These are phyloP conservation scores for Lycium barbarum DNA, from an alignment of 257 asterid genomes.

Conservation along the genomic window DNA sequence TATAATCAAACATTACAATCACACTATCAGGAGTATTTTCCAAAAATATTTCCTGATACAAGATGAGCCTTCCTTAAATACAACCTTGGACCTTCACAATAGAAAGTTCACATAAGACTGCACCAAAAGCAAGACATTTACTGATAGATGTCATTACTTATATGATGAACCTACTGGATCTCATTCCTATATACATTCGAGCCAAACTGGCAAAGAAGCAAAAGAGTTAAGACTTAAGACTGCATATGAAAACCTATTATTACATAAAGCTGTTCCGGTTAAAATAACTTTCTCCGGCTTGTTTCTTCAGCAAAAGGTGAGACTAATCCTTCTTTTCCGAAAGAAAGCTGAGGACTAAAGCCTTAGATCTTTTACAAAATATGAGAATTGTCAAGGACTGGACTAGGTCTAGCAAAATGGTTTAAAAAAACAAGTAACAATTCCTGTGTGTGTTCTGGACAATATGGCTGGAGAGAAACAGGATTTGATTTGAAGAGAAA, in stretches of 20 bases:
- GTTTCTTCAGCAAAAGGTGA: conserved; percentile 19
- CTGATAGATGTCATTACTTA: conserved; percentile 2
- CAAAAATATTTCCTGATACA: conserved; percentile 11
- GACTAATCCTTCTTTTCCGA: neutral
- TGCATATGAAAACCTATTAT: conserved; percentile 5
- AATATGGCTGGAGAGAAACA: too few relatives aligned
- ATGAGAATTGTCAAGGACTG: neutral
- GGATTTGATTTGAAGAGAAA: too few relatives aligned
- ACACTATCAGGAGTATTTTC: neutral
- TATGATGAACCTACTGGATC: neutral
- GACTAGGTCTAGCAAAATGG: too few relatives aligned
- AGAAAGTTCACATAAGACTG: neutral
- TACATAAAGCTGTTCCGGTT: neutral
- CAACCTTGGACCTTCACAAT: neutral
- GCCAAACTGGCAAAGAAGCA: neutral
- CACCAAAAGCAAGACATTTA: neutral
- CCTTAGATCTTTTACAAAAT: neutral
- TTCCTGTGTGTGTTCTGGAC: too few relatives aligned
- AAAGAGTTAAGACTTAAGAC: neutral
- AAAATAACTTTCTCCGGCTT: neutral
- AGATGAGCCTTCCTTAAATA: neutral
- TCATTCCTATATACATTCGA: neutral
- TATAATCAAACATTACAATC: neutral
- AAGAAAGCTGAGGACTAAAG: neutral
- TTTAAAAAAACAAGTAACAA: too few relatives aligned